Percentiles rank a stretch among this genome's conserved stretches.
Conservation (phyloP, 306 rosid genomes). For the Cucurbita ficifolia region DNA sequence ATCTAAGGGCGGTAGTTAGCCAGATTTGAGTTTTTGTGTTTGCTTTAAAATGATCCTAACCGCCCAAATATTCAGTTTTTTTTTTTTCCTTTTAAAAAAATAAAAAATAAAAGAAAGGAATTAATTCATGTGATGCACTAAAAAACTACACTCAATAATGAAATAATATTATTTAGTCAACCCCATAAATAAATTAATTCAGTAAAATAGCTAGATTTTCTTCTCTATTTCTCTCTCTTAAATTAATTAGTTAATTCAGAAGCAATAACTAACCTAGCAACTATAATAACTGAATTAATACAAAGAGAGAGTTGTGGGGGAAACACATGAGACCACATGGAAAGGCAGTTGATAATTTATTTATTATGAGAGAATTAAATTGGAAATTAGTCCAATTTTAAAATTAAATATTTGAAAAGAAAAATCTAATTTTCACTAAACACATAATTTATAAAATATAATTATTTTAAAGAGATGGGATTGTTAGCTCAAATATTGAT, state of each 20-base stretch:
- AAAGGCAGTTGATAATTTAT: not conserved
- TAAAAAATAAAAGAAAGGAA: not conserved
- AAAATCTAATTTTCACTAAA: not conserved
- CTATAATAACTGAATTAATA: slow-evolving; percentile 8
- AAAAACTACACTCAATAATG: slow-evolving; percentile 2
- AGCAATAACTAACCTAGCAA: not conserved
- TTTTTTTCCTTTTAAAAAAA: not conserved
- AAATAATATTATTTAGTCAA: slow-evolving; percentile 1
- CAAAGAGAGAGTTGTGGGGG: not conserved
- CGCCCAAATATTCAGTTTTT: not conserved
- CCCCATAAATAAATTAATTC: not conserved
- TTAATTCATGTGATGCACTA: slow-evolving; percentile 1
- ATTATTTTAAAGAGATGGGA: not conserved
- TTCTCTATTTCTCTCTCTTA: not conserved
- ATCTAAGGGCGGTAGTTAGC: slow-evolving; percentile 3
- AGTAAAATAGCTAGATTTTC: not conserved
- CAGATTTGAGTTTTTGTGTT: slow-evolving; percentile 6
- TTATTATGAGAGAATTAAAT: not conserved
- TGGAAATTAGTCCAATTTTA: not conserved
- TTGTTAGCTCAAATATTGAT: not conserved
- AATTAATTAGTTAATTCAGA: not conserved
- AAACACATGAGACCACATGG: slow-evolving; percentile 9
- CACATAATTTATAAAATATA: not conserved
- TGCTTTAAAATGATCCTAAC: slow-evolving; percentile 1
- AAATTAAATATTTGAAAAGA: not conserved